Evolutionary conservation across 371 early-diverging fungal genomes (phyloP).

Genomic region (Syncephalis plumigaleata): DNA sequence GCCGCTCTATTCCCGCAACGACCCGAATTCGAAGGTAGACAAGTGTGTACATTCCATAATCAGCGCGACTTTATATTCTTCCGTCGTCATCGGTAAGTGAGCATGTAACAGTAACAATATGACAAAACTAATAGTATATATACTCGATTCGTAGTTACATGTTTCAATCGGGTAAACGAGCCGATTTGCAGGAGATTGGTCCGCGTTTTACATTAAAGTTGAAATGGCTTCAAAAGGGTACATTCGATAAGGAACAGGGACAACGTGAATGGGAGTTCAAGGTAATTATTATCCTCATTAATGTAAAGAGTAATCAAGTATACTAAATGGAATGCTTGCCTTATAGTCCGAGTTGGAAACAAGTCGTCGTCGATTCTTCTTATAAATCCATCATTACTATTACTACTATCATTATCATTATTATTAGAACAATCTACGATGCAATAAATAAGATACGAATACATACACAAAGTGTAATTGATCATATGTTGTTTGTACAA

Average conservation of each 20-base stretch:
- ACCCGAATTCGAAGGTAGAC: slow-evolving; percentile 90
- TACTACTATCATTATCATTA: no score
- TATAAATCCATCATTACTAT: slow-evolving; percentile 17
- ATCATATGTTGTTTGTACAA: no score
- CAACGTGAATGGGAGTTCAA: slow-evolving; percentile 93
- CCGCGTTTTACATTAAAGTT: slow-evolving; percentile 94
- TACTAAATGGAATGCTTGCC: not conserved
- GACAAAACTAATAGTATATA: not conserved
- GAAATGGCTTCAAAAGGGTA: slow-evolving; percentile 85
- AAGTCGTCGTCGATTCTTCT: slow-evolving; percentile 65
- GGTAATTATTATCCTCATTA: slow-evolving; percentile 6
- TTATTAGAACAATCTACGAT: no score
- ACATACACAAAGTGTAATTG: no score
- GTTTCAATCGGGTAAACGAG: slow-evolving; percentile 76
- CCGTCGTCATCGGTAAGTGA: slow-evolving; percentile 71
- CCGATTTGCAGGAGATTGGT: slow-evolving; percentile 89
- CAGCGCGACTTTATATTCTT: slow-evolving; percentile 99
- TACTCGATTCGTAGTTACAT: slow-evolving; percentile 30
- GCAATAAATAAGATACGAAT: no score
- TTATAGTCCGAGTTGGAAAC: slow-evolving; percentile 59
- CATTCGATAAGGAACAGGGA: slow-evolving; percentile 69
- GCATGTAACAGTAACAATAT: not conserved
- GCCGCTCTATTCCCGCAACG: slow-evolving; percentile 91
- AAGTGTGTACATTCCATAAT: slow-evolving; percentile 95
- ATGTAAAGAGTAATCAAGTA: no score